Evolutionary conservation across 805 yeast species (phyloP).

Genomic region (Sugiyamaella lignohabitans): DNA sequence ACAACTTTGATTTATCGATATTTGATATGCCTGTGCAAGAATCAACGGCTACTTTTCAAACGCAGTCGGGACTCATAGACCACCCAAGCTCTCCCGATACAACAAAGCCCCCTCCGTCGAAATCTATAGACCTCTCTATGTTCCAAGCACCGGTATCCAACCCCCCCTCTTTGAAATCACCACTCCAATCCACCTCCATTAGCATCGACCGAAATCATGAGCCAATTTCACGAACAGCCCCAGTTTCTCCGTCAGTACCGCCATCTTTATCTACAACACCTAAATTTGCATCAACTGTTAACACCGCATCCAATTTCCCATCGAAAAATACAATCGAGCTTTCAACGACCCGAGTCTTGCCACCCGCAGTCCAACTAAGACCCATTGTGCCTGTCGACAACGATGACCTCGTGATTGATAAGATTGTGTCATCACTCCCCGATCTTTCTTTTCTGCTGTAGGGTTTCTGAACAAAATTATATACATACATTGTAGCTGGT

Average conservation of each 20-base stretch:
- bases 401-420: conserved; percentile 21
- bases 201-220: conserved; percentile 8
- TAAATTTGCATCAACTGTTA: neutral
- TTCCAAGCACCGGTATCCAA: neutral
- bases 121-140: neutral
- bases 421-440: conserved; percentile 20
- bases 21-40: too few relatives aligned
- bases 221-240: conserved; percentile 10
- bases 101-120: neutral
- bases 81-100: neutral
- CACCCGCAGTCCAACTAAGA: neutral
- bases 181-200: neutral
- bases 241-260: neutral
- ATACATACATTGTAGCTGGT: too few relatives aligned
- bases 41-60: too few relatives aligned
- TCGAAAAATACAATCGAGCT: too few relatives aligned
- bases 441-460: conserved; percentile 19
- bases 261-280: neutral
- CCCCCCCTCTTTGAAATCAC: neutral
- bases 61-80: neutral
- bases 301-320: too few relatives aligned
- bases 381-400: neutral
- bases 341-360: too few relatives aligned
- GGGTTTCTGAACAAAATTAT: too few relatives aligned
- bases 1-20: neutral